Conservation (phyloP, 768 basidiomycete species). For the Boletus speciosus region DNA sequence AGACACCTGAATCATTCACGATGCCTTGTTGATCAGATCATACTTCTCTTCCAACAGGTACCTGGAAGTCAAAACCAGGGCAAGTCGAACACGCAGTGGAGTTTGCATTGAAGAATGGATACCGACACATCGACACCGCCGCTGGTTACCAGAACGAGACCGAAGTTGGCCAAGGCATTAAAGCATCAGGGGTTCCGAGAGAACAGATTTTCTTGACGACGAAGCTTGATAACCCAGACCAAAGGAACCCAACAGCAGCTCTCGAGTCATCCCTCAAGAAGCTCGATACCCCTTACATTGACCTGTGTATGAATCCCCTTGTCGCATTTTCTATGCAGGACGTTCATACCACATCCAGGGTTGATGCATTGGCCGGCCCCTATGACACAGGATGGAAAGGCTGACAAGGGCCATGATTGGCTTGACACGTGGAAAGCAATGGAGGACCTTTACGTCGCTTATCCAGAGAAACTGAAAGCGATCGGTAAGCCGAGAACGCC, state of each 20-base stretch:
- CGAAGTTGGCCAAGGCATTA: conserved; percentile 81
- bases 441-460: conserved; percentile 61
- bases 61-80: conserved; percentile 73
- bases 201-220: conserved; percentile 78
- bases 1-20: background rate
- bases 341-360: conserved; percentile 37
- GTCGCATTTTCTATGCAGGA: background rate
- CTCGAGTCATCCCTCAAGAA: conserved; percentile 64
- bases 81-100: conserved; percentile 72
- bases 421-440: conserved; percentile 77
- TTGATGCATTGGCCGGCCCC: conserved; percentile 85
- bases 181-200: conserved; percentile 65
- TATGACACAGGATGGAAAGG: conserved; percentile 51
- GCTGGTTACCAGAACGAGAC: conserved; percentile 69
- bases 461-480: conserved; percentile 70
- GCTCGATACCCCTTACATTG: conserved; percentile 73
- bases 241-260: conserved; percentile 54
- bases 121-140: conserved; percentile 71
- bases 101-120: conserved; percentile 69
- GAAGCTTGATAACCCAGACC: conserved; percentile 64
- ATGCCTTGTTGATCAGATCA: background rate
- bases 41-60: conserved; percentile 42
- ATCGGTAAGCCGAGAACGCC: conserved; percentile 48
- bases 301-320: conserved; percentile 54
- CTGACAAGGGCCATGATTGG: conserved; percentile 59